Percentiles rank a stretch among this genome's conserved stretches.
These are phyloP conservation scores for Kwoniella shivajii DNA, from an alignment of 1,284 basidiomycete genomes.

Conservation along the genomic window DNA sequence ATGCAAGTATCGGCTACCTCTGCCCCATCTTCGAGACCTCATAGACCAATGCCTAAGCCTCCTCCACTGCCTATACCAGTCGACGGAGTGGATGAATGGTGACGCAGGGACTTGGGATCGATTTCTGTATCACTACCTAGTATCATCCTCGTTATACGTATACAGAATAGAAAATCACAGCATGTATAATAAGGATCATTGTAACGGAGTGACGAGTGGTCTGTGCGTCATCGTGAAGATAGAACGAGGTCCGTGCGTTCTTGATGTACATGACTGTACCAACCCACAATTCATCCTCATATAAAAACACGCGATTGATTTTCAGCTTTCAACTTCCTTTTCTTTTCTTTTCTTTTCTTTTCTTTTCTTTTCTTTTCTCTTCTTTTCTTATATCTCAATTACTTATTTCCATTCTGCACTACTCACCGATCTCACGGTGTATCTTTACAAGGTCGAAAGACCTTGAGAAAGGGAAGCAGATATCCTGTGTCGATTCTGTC, in stretches of 20 bases:
- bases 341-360: slow-evolving; percentile 3
- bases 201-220: not conserved
- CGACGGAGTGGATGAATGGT: not conserved
- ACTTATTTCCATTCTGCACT: not conserved
- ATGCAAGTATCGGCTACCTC: not conserved
- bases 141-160: too few species aligned
- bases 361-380: slow-evolving; percentile 9
- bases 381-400: not conserved
- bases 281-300: not conserved
- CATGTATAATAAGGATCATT: too few species aligned
- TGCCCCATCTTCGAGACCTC: slow-evolving; percentile 5
- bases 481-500: too few species aligned
- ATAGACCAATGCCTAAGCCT: slow-evolving; percentile 18
- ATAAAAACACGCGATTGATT: slow-evolving; percentile 16
- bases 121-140: slow-evolving; percentile 5
- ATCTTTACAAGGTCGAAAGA: not conserved
- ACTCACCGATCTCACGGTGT: not conserved
- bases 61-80: slow-evolving; percentile 8
- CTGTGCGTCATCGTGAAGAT: not conserved
- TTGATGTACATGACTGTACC: not conserved
- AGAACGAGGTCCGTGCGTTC: slow-evolving; percentile 4
- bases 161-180: too few species aligned
- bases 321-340: not conserved
- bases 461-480: too few species aligned
- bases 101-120: not conserved